Base-by-base conservation (phyloP, 257 asterid genomes). In the Leptodermis oblonga region DNA sequence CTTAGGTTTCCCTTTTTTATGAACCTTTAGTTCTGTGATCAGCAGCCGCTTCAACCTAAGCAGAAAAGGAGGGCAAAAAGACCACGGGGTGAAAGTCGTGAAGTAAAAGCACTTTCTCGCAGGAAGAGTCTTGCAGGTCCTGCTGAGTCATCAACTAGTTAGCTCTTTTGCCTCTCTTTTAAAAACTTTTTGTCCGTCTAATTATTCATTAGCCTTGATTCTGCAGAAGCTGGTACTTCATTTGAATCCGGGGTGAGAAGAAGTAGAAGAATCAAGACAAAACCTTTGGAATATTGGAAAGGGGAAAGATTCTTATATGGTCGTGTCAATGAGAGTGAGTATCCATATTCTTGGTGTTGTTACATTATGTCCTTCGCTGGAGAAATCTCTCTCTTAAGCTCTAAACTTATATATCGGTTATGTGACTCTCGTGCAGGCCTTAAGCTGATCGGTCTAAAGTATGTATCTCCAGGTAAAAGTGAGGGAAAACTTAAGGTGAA, bases 211-310 rank as follows among this genome's bases (percentile, higher is more conserved):
- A 72, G 70, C 61, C 13, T 46, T 78, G 74, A 72, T 78, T 68
- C 52, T 81, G 76, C 89, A 93, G 98, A 84, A 37, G 81, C 84
- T 73, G 97, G 97, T 68, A 90, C 95, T 60, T 55, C 86, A 43
- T 82, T 83, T 66, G 96, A 86, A 64, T 49, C 74, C 76, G 99
- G 97, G 67, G 81, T 91, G 52, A 87, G 99, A 67, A 86, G 92
- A 74, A 94, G 99, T 92, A 87, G 79, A 85, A 79, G 99, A 80
- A 78, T 87, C 75, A 89, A 76, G 82, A 82, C 71, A 73, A 91
- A 97, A 77, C 97, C 97, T 70, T 82, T 94, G 70, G 95, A 86
- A 68, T 94, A 71, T 78, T 90, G 98, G 98, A 90, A 82, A 81
- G 98, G 98, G 28, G 98, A 92, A 85, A 82, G 96, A 69, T 73